Evolutionary conservation across 441 rosid genomes (phyloP), one percentile per base, ranked within the genome.

Genomic region (Rhodomyrtus psidioides): DNA sequence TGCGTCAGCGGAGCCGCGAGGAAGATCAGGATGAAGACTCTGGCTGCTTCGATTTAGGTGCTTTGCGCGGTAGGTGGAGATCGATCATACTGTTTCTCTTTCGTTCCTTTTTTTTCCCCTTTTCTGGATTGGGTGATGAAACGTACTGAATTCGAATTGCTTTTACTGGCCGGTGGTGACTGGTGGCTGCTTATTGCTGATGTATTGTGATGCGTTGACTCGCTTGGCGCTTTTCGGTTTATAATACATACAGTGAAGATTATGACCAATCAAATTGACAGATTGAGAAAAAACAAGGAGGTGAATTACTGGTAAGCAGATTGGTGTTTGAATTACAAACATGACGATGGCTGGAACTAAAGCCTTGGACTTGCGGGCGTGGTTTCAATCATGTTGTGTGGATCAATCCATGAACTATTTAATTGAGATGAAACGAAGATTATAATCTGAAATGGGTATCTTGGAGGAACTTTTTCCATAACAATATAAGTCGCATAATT

Each of bases 41-140:
- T 92, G 86, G 89, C 93, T 85, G 93, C 93, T 90, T 94, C 96
- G 12, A 70, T 70, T 70, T 70, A 70, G 79, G 79, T 34, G 79
- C 79, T 21, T 70, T 70, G 51, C 51, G 39, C n/a, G 79, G 79
- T 70, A 39, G 49, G 79, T 70, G 79, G 79, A 39, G 49, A 70
- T 39, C 49, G 49, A 70, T 39, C 49, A 39, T 70, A 12, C 79
- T 12, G 16, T 21, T 39, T 70, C 51, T 39, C n/a, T 39, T 39
- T 70, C n/a, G 4, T 70, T 39, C 49, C 26, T 57, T 12, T 2
- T 12, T 9, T 28, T 60, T 9, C 51, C 4, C 24, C 24, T 17
- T 1, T 62, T 0, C 39, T 7, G 51, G 51, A 70, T 70, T 39
- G 79, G 79, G 4, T 39, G 15, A 70, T 70, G 2, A 70, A 70